These are phyloP conservation scores for Stentor roeselii DNA, from an alignment of 73 alveolate genomes.

Conservation along the genomic window DNA sequence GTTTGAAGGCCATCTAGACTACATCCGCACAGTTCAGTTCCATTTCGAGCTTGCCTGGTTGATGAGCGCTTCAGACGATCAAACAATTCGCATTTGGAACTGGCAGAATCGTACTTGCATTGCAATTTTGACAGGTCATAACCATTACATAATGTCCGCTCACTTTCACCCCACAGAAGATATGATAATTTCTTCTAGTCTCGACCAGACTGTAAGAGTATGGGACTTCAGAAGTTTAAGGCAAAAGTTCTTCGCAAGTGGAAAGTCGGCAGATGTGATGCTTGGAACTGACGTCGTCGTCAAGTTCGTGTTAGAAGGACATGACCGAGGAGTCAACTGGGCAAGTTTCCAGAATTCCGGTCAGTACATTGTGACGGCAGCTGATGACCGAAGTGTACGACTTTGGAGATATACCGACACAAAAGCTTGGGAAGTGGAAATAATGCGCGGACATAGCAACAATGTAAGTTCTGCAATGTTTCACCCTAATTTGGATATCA, in stretches of 20 bases:
- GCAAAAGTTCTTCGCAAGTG: constrained; percentile 20
- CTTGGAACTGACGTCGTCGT: constrained; percentile 90
- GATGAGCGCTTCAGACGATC: constrained; percentile 63
- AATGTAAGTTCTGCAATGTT: constrained; percentile 86
- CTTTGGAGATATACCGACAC: constrained; percentile 91
- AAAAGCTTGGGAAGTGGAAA: constrained; percentile 93
- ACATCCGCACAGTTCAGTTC: constrained; percentile 96
- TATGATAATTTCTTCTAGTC: constrained; percentile 92
- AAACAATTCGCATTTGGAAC: constrained; percentile 98
- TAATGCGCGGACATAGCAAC: constrained; percentile 92
- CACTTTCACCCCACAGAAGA: constrained; percentile 96
- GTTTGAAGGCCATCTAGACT: constrained; percentile 96
- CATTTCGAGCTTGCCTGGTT: constrained; percentile 99
- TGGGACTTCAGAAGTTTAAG: constrained; percentile 82
- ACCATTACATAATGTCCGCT: constrained; percentile 98
- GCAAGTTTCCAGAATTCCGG: constrained; percentile 90
- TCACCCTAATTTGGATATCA: constrained; percentile 81
- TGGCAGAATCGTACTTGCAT: constrained; percentile 90
- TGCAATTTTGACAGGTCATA: constrained; percentile 94
- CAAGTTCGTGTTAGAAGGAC: constrained; percentile 90
- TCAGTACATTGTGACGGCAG: constrained; percentile 75
- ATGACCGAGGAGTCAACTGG: constrained; percentile 96
- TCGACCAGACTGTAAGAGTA: constrained; percentile 97
- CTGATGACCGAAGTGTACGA: constrained; percentile 90
- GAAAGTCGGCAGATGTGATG: constrained; percentile 55